Conservation (phyloP, 441 rosid genomes). For the Rhodomyrtus psidioides region DNA sequence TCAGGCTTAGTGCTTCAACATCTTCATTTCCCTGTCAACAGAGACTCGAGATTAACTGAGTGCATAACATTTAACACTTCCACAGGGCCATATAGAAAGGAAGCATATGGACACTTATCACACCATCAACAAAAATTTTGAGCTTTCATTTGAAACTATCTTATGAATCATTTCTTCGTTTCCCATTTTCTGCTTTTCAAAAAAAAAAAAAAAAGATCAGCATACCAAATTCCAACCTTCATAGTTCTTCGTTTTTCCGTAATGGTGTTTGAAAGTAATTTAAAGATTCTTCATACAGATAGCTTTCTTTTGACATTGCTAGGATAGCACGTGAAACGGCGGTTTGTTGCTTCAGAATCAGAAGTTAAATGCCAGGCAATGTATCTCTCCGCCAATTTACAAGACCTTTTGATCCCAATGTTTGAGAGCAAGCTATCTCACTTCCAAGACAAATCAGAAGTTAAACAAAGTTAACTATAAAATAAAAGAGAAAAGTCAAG, state of each 20-base stretch:
- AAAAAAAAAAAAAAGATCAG: neutral
- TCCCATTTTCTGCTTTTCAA: too few relatives aligned
- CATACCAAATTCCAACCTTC: neutral
- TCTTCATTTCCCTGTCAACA: neutral
- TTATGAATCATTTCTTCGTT: too few relatives aligned
- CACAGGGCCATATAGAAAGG: neutral
- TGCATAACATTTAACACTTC: neutral
- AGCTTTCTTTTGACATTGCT: neutral
- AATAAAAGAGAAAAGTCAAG: too few relatives aligned
- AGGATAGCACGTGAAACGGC: neutral
- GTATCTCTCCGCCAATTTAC: neutral
- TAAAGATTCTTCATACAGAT: neutral
- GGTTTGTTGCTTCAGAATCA: neutral
- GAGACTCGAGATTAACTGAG: neutral
- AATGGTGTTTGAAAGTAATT: neutral
- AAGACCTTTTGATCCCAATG: neutral
- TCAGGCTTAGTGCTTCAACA: neutral
- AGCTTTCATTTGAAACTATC: too few relatives aligned
- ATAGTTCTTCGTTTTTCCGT: neutral
- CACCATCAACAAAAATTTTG: too few relatives aligned
- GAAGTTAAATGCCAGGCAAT: neutral
- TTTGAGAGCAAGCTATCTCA: too few relatives aligned
- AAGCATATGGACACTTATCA: neutral
- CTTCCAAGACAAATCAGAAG: too few relatives aligned
- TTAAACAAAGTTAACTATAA: too few relatives aligned